Evolutionary conservation across 176 grass and related monocot genomes (phyloP).

Genomic region (Aegilops umbellulata): DNA sequence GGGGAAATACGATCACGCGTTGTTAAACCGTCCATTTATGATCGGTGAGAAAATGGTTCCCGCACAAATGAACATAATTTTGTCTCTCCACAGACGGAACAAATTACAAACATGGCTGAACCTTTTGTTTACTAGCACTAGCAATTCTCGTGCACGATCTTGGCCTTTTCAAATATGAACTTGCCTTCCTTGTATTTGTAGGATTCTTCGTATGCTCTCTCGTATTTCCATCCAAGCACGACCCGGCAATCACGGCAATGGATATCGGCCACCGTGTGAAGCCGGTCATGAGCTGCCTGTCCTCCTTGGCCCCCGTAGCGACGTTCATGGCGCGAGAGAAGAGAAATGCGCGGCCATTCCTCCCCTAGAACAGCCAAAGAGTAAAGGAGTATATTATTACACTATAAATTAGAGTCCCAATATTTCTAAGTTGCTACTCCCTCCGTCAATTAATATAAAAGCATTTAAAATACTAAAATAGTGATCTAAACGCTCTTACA

Average conservation of each 20-base stretch:
- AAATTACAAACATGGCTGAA: neutral
- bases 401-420: too few relatives aligned
- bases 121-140: neutral
- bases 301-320: neutral
- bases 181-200: neutral
- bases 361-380: neutral
- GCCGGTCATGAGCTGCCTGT: conserved; percentile 3
- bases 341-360: neutral
- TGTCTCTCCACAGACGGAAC: neutral
- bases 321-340: neutral
- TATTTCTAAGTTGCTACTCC: too few relatives aligned
- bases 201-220: neutral
- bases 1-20: neutral
- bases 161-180: conserved; percentile 15
- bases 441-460: too few relatives aligned
- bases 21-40: neutral
- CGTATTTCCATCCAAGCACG: conserved; percentile 1
- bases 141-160: neutral
- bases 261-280: conserved; percentile 1
- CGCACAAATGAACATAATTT: neutral
- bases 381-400: neutral
- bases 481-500: too few relatives aligned
- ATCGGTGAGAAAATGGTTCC: neutral
- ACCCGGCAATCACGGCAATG: neutral
- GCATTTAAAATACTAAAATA: too few relatives aligned